Percentiles rank a stretch among this genome's conserved stretches.
Evolutionary conservation across 129 eudicot genomes (phyloP).

Genomic region (Flaveria trinervia): DNA sequence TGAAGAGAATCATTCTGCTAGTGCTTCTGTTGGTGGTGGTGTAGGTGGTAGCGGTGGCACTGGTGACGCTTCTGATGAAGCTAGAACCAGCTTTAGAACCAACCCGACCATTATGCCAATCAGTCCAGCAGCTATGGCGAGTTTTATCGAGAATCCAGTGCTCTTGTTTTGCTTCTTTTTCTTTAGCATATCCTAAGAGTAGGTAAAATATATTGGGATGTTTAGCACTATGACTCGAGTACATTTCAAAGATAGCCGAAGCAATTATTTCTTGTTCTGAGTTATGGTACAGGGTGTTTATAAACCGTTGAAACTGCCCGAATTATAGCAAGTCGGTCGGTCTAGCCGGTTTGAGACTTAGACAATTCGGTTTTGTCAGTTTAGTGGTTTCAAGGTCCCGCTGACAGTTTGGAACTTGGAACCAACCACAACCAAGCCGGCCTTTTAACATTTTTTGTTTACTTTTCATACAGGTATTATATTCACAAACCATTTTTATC

Average conservation of each 20-base stretch:
- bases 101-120: conserved; percentile 70
- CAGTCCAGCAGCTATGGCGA: conserved; percentile 65
- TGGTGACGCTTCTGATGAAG: conserved; percentile 41
- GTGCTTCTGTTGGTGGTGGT: conserved; percentile 35
- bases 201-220: neutral
- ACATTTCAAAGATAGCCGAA: neutral
- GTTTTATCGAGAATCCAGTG: conserved; percentile 56
- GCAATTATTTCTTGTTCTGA: neutral
- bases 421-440: neutral
- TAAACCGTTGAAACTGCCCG: neutral
- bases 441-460: neutral
- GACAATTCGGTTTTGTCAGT: neutral
- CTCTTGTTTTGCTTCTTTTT: conserved; percentile 44
- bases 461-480: neutral
- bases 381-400: neutral
- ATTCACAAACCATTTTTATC: neutral
- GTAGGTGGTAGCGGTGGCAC: neutral
- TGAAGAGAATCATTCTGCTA: conserved; percentile 28
- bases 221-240: conserved; percentile 9
- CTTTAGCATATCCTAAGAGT: conserved; percentile 58
- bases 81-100: conserved; percentile 50
- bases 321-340: neutral
- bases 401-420: neutral
- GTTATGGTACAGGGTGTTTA: neutral
- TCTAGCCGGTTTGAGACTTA: neutral